Base-by-base conservation (phyloP, 805 yeast genomes). In the Jamesozyma hellenica region DNA sequence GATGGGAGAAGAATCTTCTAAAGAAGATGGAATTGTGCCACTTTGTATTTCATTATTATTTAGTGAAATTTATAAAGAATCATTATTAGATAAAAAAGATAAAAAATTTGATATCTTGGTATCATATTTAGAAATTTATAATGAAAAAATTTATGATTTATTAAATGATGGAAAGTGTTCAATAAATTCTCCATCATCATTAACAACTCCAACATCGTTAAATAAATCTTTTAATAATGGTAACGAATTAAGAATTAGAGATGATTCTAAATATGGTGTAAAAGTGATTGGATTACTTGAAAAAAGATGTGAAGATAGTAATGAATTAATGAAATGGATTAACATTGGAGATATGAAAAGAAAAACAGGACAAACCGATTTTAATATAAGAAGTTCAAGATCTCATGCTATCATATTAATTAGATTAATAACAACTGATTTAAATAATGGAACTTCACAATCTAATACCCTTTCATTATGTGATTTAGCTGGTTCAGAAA, bases 401-500 rank as follows among this genome's bases (percentile, higher is more conserved):
- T 84, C 95, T 2, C 98, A 90, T 58, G 94, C 96, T 0, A 79
- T 90, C 17, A 75, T 90, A 7, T 78, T 83, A 56, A 69, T 92
- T 16, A 67, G 77, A 42, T 55, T 90, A 14, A 65, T 65, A 3
- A 58, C 66, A 4, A 64, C 68, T 2, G 73, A 72, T 55, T 40
- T 64, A 11, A 46, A 52, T 0, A 60, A 66, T 11, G 70, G 68
- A 4, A 43, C 46, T n/a, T 57, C 57, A 26, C 63, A 61, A 13
- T 60, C 66, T 29, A 72, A 87, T 28, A 77, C 86, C 0, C 72
- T 90, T 26, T 84, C 90, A 27, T 68, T 90, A 41, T 90, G 97
- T 65, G 98, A 90, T 63, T 71, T 90, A 53, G 98, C 98, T 0
- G 98, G 98, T 23, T 82, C 95, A n/a, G 98, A 90, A 61, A 72